Conservation (phyloP, 208 protist species). For the Acanthamoeba sp. region DNA sequence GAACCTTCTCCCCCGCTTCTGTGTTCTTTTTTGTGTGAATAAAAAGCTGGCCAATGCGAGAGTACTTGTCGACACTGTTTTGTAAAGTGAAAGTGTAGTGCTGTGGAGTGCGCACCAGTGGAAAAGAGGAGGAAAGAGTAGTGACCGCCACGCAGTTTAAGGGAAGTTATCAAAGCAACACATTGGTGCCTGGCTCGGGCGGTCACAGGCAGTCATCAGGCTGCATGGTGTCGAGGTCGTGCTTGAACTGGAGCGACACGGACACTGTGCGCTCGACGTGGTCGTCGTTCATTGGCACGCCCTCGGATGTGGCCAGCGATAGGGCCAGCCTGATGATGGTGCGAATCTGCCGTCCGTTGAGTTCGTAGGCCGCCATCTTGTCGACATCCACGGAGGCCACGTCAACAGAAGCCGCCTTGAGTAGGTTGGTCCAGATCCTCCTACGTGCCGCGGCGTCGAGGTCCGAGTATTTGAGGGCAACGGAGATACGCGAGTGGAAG, state of each 20-base stretch:
- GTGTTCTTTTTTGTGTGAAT: too few species aligned
- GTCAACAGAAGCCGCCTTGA: neutral
- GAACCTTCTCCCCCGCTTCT: too few species aligned
- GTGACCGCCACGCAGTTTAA: too few species aligned
- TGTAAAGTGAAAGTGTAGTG: too few species aligned
- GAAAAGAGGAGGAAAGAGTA: too few species aligned
- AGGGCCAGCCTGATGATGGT: constrained; percentile 72
- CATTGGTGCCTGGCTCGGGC: too few species aligned
- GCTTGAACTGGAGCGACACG: neutral
- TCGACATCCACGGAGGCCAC: neutral
- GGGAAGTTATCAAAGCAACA: too few species aligned
- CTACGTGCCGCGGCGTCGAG: constrained; percentile 26
- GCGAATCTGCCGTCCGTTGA: constrained; percentile 84
- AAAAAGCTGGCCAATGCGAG: too few species aligned
- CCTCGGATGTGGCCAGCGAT: constrained; percentile 36
- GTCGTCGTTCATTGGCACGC: neutral
- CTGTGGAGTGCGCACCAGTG: too few species aligned
- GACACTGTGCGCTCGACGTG: neutral
- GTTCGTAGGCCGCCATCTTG: constrained; percentile 24
- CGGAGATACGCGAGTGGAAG: constrained; percentile 79
- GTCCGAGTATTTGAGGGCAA: constrained; percentile 77
- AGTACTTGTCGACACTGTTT: too few species aligned
- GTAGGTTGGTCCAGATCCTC: constrained; percentile 75
- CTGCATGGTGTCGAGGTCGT: neutral
- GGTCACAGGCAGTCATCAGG: too few species aligned